Evolutionary conservation across 2,329 filamentous ascomycete genomes (phyloP), one percentile per base, ranked within the genome.

Genomic region (Trichoderma sp.): DNA sequence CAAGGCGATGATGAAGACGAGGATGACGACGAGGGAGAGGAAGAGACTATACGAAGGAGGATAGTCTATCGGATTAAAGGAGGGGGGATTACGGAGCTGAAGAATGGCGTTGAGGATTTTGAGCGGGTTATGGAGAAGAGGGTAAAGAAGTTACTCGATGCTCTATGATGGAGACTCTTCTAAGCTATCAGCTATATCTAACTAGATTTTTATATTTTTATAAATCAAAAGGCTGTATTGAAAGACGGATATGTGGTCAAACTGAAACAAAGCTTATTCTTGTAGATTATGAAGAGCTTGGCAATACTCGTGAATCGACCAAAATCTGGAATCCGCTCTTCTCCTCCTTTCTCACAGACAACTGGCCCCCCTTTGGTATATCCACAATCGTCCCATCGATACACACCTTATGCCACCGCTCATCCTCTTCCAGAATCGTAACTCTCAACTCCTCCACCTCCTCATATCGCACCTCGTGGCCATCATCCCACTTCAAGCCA

Each of bases 341-440:
- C 10, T 78, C 76, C 29, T 86, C 83, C 75, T 81, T 86, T 71
- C 78, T 79, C 0, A 97, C 85, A 70, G 88, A 86, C 79, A 97
- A 87, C 84, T 88, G 90, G 0, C 94, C 94, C 2, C 86, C 89
- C 63, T 83, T 78, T 24, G 91, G 90, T 0, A 97, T 81, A 70
- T 88, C 86, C 3, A 97, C 88, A 74, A 97, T 96, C 65, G 91
- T 93, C 3, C 95, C 95, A 79, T 98, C 95, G n/a, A 98, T 84
- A 77, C 95, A 98, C 16, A 97, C 87, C 75, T 94, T 88, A 71
- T 95, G 85, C 94, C 94, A 97, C 64, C 89, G 83, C 57, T 82
- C 83, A n/a, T 93, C 88, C 19, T 87, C 82, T 75, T 96, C 92
- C 1, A 82, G 72, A 43, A 93, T 89, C 19, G 87, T 84, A 58